These are phyloP conservation scores for Stemphylium lycopersici DNA, from an alignment of 2,329 filamentous ascomycete genomes.

Conservation along the genomic window DNA sequence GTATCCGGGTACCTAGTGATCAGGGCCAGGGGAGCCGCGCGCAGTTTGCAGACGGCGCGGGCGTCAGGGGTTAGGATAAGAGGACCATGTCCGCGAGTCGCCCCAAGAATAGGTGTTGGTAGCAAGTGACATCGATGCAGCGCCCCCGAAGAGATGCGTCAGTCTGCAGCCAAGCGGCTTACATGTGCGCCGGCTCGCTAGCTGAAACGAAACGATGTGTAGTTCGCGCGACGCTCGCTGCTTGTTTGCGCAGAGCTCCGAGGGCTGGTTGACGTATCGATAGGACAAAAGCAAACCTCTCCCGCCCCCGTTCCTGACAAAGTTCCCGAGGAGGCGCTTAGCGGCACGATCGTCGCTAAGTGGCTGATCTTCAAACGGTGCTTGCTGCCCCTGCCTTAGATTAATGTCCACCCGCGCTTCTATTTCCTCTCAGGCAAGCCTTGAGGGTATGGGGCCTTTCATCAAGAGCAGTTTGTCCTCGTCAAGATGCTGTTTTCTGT, in stretches of 20 bases:
- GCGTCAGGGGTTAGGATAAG: slow-evolving; percentile 26
- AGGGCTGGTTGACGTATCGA: slow-evolving; percentile 17
- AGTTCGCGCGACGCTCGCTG: slow-evolving; percentile 2
- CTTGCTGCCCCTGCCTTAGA: slow-evolving; percentile 35
- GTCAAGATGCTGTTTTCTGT: slow-evolving; percentile 1
- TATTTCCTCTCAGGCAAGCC: slow-evolving; percentile 6
- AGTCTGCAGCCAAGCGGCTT: neutral
- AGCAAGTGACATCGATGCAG: too few species aligned
- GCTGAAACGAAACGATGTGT: slow-evolving; percentile 11
- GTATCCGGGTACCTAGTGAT: slow-evolving; percentile 18
- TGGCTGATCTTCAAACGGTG: slow-evolving; percentile 45
- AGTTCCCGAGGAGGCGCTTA: slow-evolving; percentile 24
- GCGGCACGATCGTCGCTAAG: slow-evolving; percentile 23
- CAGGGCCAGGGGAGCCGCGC: slow-evolving; percentile 29
- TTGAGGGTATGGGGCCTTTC: neutral
- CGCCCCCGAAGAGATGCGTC: too few species aligned
- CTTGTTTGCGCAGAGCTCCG: slow-evolving; percentile 12
- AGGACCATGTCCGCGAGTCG: slow-evolving; percentile 9
- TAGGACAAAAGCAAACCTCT: slow-evolving; percentile 17
- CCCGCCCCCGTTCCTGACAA: slow-evolving; percentile 21
- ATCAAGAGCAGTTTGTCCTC: neutral
- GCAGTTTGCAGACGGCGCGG: slow-evolving; percentile 19
- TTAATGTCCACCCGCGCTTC: slow-evolving; percentile 17
- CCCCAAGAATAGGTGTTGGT: slow-evolving; percentile 1
- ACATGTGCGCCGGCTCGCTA: neutral